Evolutionary conservation across 179 eudicot genomes (phyloP), one percentile per base, ranked within the genome.

Genomic region (Beta macrorhiza): DNA sequence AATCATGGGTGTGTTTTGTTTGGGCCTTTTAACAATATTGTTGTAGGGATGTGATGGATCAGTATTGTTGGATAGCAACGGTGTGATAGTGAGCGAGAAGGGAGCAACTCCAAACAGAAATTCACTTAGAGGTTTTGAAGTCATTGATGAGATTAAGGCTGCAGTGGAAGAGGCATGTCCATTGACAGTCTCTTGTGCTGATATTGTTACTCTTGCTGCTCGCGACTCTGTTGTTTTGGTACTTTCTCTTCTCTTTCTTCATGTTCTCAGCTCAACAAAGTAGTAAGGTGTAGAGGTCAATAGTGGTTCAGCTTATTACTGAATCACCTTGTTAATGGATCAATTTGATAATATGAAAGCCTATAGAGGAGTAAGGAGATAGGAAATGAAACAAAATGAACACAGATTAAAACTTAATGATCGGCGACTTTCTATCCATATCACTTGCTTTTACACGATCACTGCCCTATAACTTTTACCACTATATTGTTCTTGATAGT

Each of bases 21-120:
- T 29, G 32, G 32, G 20, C 7, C n/a, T 7, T 17, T 0, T 32
- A 16, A 9, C 0, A 32, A 17, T 55, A 53, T 14, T 58, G 52
- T 17, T 13, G 0, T 15, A 92, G 95, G 97, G 97, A 51, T 92
- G 97, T 77, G 97, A 92, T 78, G 94, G 89, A 72, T 92, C 97
- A 32, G 88, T 92, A 20, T 77, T 92, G 32, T 67, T 92, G 78
- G 97, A 92, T 78, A 79, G 68, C 79, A 70, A 72, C 42, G 92
- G 72, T 59, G 89, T 74, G 49, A 86, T 92, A 49, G 79, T 79
- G 64, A 90, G 95, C 49, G 97, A 91, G 72, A 91, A 92, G 80
- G 80, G 83, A 29, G 97, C 97, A 3, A 89, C 63, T 25, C 97
- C 95, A 9, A 92, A 91, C 67, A 0, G 78, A 42, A 86, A 91